phyloP scores from a whole-genome alignment of 495 filamentous ascomycete species.

The Bacidia gigantensis region DNA sequence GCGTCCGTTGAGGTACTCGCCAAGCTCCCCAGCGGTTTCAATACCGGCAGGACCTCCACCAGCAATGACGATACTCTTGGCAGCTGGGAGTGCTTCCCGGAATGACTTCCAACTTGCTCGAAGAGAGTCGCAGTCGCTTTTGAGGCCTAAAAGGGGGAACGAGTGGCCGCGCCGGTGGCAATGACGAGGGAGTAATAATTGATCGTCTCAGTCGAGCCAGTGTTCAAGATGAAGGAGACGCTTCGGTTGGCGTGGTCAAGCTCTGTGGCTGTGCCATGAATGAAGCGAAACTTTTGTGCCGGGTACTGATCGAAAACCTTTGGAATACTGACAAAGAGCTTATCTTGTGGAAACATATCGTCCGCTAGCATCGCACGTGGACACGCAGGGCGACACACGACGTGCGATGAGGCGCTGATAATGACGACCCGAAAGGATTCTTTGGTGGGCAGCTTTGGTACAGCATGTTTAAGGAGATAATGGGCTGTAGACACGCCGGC shows the following conservation, averaged over 20 bases:
- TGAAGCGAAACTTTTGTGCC: slow-evolving; percentile 20
- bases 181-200: slow-evolving; percentile 32
- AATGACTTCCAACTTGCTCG: slow-evolving; percentile 19
- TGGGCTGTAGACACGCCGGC: slow-evolving; percentile 37
- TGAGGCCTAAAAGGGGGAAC: slow-evolving; percentile 24
- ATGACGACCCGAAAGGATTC: slow-evolving; percentile 26
- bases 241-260: slow-evolving; percentile 23
- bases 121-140: neutral
- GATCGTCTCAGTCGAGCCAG: slow-evolving; percentile 16
- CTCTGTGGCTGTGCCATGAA: slow-evolving; percentile 25
- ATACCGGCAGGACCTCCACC: slow-evolving; percentile 29
- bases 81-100: slow-evolving; percentile 25
- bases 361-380: slow-evolving; percentile 35
- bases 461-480: slow-evolving; percentile 37
- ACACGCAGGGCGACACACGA: slow-evolving; percentile 31
- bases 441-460: slow-evolving; percentile 27
- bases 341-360: slow-evolving; percentile 29
- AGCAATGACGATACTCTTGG: slow-evolving; percentile 32
- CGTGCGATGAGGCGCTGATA: slow-evolving; percentile 30
- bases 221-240: slow-evolving; percentile 17
- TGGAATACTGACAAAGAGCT: slow-evolving; percentile 34
- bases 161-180: slow-evolving; percentile 26
- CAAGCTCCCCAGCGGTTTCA: slow-evolving; percentile 40
- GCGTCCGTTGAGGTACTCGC: slow-evolving; percentile 35
- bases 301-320: slow-evolving; percentile 31